Evolutionary conservation across 306 rosid species (phyloP).

Genomic region (Glycyrrhiza uralensis): DNA sequence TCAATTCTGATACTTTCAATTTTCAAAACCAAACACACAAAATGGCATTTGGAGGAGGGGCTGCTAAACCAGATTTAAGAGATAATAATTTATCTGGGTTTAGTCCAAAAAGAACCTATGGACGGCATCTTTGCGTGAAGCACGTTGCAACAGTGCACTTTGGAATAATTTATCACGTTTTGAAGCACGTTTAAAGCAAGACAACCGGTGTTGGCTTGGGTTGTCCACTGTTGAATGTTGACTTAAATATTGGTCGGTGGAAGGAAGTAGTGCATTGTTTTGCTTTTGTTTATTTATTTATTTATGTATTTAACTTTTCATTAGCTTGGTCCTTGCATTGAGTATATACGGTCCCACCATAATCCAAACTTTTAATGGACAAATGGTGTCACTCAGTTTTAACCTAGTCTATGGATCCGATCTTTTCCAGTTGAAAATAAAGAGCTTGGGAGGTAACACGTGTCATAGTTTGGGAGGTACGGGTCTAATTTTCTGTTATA

Average conservation of each 20-base stretch:
- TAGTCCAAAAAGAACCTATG: slow-evolving; percentile 4
- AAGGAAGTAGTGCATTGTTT: neutral
- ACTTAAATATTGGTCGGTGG: slow-evolving; percentile 6
- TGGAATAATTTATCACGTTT: slow-evolving; percentile 29
- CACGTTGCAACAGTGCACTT: neutral
- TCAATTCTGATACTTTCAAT: no score
- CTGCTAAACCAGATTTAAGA: neutral
- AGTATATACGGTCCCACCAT: slow-evolving; percentile 5
- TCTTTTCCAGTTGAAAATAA: no score
- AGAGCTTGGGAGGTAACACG: no score
- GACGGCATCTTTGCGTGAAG: slow-evolving; percentile 9
- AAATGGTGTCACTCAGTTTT: neutral
- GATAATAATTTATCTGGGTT: neutral
- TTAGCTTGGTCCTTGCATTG: neutral
- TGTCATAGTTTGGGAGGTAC: no score
- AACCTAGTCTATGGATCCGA: no score
- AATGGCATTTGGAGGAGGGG: neutral
- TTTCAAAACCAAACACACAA: no score
- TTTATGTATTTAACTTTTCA: neutral
- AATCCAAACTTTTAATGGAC: neutral
- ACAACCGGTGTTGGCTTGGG: neutral
- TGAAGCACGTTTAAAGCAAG: slow-evolving; percentile 19
- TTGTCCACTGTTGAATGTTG: slow-evolving; percentile 11
- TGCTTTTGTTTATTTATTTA: neutral
- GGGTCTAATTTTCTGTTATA: no score